These are phyloP conservation scores for Pseudocercospora musae DNA, from an alignment of 2,329 filamentous ascomycete species.

Conservation along the genomic window DNA sequence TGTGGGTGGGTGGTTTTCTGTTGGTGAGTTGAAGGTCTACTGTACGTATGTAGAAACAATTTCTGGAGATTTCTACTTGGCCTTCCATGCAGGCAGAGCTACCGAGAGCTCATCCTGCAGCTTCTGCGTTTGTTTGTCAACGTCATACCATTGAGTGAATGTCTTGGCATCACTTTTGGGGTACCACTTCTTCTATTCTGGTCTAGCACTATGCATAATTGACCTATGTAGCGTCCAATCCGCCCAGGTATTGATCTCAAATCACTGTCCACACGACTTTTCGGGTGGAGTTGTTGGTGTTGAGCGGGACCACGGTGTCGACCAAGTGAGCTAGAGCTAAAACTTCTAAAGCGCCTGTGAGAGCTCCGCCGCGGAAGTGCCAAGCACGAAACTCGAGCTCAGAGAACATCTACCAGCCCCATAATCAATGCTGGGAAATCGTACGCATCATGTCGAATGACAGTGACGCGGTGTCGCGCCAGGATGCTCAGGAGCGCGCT, in stretches of 20 bases:
- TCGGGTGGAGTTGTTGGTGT: background rate
- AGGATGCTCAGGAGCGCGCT: conserved; percentile 40
- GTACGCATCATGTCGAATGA: background rate
- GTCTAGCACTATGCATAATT: background rate
- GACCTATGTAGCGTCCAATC: background rate
- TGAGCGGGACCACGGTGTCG: background rate
- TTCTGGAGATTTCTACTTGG: background rate
- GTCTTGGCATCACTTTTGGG: background rate
- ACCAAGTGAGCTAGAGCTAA: background rate
- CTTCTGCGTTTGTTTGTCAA: background rate
- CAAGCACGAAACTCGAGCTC: background rate
- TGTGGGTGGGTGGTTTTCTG: background rate
- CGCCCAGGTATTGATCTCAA: too few species aligned
- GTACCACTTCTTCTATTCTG: too few species aligned
- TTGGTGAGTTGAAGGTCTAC: background rate
- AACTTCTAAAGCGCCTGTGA: background rate
- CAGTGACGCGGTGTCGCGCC: background rate
- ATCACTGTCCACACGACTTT: background rate
- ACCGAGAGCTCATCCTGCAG: background rate
- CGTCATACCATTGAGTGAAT: background rate
- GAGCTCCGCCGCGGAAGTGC: background rate
- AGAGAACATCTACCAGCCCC: background rate
- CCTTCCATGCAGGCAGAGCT: background rate
- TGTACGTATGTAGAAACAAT: background rate
- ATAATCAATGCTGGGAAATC: background rate